Percentiles rank a stretch among this genome's conserved stretches.
These are phyloP conservation scores for Collybia sordida DNA, from an alignment of 768 basidiomycete species.

Conservation along the genomic window DNA sequence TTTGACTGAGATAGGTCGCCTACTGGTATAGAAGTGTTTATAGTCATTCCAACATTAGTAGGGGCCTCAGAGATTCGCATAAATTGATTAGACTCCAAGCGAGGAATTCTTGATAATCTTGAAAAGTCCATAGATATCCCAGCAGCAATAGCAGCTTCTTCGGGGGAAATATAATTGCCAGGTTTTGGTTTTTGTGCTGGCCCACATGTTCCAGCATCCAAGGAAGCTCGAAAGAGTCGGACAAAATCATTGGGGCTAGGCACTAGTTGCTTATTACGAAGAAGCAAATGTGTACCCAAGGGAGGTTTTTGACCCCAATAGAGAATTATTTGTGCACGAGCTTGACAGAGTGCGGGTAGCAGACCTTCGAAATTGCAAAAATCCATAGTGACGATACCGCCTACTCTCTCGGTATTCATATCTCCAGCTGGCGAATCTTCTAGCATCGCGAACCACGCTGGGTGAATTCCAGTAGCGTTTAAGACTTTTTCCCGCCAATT, in stretches of 20 bases:
- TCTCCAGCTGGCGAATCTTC: slow-evolving; percentile 9
- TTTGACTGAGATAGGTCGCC: neutral
- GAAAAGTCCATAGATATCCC: too few relatives aligned
- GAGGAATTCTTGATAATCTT: too few relatives aligned
- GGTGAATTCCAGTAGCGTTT: slow-evolving; percentile 2
- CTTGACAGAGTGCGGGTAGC: neutral
- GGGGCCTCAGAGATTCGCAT: neutral
- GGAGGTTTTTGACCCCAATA: slow-evolving; percentile 3
- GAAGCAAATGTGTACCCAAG: neutral
- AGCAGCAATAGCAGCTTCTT: too few relatives aligned
- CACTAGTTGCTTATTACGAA: neutral
- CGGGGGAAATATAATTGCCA: too few relatives aligned
- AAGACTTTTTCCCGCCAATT: slow-evolving; percentile 9
- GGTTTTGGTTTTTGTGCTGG: too few relatives aligned
- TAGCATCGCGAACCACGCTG: slow-evolving; percentile 7
- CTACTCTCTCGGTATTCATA: neutral
- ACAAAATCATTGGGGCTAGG: neutral
- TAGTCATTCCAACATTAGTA: too few relatives aligned
- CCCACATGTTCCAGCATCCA: too few relatives aligned
- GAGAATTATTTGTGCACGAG: neutral
- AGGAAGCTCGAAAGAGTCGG: too few relatives aligned
- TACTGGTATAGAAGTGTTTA: too few relatives aligned
- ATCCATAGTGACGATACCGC: slow-evolving; percentile 8
- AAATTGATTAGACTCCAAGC: too few relatives aligned
- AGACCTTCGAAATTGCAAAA: neutral